Evolutionary conservation across 805 yeast species (phyloP).

Genomic region (Candida pseudoglaebosa): DNA sequence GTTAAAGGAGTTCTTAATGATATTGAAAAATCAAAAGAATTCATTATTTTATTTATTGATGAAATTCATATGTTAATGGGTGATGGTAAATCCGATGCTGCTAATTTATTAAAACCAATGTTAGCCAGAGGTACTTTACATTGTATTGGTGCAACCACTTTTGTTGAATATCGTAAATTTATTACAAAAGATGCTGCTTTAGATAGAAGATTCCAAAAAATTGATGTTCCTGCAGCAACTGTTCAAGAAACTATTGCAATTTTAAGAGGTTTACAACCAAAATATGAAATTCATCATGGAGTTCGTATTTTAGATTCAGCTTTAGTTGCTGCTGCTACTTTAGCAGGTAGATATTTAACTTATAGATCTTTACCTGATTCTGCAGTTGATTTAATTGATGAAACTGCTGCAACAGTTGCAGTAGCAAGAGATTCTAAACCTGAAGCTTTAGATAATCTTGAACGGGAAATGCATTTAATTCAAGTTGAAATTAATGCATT

Average conservation of each 20-base stretch:
- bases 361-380: constrained; percentile 96
- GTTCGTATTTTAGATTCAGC: constrained; percentile 95
- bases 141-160: constrained; percentile 98
- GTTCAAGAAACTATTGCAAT: constrained; percentile 92
- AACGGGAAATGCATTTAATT: constrained; percentile 84
- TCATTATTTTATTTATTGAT: constrained; percentile 90
- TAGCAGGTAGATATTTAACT: constrained; percentile 91
- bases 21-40: constrained; percentile 78
- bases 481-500: constrained; percentile 96
- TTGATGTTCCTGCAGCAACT: constrained; percentile 93
- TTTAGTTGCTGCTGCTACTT: constrained; percentile 86
- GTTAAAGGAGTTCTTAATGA: constrained; percentile 94
- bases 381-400: constrained; percentile 94
- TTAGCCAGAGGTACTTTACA: constrained; percentile 94
- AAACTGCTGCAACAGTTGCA: constrained; percentile 94
- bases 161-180: constrained; percentile 87
- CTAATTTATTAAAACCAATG: constrained; percentile 94
- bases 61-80: constrained; percentile 99
- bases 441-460: constrained; percentile 90
- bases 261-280: constrained; percentile 91
- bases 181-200: constrained; percentile 97
- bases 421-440: constrained; percentile 98
- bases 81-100: constrained; percentile 96
- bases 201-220: constrained; percentile 96
- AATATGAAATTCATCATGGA: constrained; percentile 96